Conservation (phyloP, 1,284 basidiomycete genomes). For the Ustilago loliicola region DNA sequence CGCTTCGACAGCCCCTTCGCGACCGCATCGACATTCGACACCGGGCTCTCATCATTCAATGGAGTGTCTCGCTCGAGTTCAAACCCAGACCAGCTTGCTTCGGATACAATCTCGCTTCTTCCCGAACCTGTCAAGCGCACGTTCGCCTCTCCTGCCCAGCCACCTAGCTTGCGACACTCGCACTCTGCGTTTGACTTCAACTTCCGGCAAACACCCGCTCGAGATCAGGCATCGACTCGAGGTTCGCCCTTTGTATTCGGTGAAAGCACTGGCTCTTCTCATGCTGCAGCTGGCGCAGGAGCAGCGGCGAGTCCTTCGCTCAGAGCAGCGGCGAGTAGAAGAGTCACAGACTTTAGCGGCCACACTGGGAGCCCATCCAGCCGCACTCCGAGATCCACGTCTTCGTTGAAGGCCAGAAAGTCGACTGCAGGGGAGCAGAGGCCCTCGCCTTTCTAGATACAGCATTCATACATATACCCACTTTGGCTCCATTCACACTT, state of each 20-base stretch:
- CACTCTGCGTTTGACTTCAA: constrained; percentile 32
- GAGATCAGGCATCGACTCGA: not conserved
- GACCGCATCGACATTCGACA: constrained; percentile 18
- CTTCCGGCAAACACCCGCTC: not conserved
- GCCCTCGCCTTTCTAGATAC: constrained; percentile 12
- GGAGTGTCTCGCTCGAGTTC: constrained; percentile 20
- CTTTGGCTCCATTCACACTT: not conserved
- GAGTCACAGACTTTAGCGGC: constrained; percentile 27
- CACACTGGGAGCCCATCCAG: constrained; percentile 17
- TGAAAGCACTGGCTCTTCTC: not conserved
- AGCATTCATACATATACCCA: constrained; percentile 1
- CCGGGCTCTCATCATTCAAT: not conserved
- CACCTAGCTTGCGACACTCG: constrained; percentile 19
- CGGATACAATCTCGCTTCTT: not conserved
- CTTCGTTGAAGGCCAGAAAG: constrained; percentile 20
- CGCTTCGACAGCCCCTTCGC: constrained; percentile 18
- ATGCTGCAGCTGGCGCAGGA: not conserved
- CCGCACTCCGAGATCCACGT: constrained; percentile 28
- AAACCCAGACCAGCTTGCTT: constrained; percentile 12
- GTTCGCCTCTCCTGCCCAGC: constrained; percentile 14
- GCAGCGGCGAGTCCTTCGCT: constrained; percentile 6
- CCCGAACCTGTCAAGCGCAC: constrained; percentile 43
- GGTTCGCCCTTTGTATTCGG: constrained; percentile 36
- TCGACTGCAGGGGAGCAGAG: constrained; percentile 10
- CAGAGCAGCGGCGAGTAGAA: constrained; percentile 5